Evolutionary conservation across 129 eudicot genomes (phyloP).

Genomic region (Heracleum sosnowskyi): DNA sequence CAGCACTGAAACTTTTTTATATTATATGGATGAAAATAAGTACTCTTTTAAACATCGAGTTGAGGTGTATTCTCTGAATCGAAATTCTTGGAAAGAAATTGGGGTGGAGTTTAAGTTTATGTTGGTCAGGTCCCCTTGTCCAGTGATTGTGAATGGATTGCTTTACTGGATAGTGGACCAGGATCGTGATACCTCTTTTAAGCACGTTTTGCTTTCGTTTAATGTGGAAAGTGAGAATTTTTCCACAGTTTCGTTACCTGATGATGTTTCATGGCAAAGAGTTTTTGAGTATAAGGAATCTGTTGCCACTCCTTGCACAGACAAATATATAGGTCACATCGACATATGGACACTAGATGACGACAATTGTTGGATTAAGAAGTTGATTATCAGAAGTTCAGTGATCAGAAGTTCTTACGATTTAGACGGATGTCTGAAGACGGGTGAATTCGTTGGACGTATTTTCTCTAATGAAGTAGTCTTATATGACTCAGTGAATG

Average conservation of each 20-base stretch:
- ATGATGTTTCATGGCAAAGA: no score
- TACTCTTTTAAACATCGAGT: background rate
- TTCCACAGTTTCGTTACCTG: background rate
- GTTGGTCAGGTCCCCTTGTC: background rate
- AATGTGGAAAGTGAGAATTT: background rate
- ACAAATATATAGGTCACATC: background rate
- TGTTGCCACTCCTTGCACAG: background rate
- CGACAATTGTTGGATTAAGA: no score
- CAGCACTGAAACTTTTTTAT: no score
- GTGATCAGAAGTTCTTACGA: background rate
- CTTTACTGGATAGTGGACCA: background rate
- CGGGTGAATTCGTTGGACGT: background rate
- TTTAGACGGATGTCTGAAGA: background rate
- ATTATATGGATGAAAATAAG: no score
- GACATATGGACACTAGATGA: background rate
- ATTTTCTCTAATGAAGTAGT: no score
- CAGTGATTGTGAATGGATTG: background rate
- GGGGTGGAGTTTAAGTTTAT: background rate
- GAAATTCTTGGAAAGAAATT: constrained; percentile 10
- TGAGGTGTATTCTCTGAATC: constrained; percentile 3
- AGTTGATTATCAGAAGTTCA: background rate
- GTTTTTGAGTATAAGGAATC: constrained; percentile 1
- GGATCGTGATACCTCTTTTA: no score
- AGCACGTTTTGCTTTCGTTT: background rate
- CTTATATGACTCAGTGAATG: background rate